Conservation (phyloP, 257 asterid genomes). For the Solanum clarkiae region DNA sequence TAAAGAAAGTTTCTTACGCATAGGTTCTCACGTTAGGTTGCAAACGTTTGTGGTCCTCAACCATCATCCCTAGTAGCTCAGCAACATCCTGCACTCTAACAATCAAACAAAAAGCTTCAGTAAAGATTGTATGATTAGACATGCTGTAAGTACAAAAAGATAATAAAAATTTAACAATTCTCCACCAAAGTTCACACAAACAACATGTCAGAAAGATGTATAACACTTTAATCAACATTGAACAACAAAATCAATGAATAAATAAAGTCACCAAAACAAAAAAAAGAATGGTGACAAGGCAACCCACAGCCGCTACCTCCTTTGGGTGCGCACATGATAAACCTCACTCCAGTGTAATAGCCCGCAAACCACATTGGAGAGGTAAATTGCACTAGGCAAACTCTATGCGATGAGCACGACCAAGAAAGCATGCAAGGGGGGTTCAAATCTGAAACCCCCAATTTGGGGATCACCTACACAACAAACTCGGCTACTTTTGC, state of each 20-base stretch:
- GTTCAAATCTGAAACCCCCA: neutral
- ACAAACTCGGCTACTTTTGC: neutral
- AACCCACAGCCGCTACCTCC: neutral
- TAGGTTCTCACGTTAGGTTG: slow-evolving; percentile 98
- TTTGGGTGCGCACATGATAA: neutral
- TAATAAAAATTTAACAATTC: neutral
- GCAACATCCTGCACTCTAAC: slow-evolving; percentile 98
- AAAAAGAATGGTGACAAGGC: neutral
- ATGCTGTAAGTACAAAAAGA: neutral
- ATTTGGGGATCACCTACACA: neutral
- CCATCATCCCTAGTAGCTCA: slow-evolving; percentile 98
- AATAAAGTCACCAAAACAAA: neutral
- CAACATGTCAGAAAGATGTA: neutral
- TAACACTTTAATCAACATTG: neutral
- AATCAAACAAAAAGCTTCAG: slow-evolving; percentile 10
- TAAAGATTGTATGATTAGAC: neutral
- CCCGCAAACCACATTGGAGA: neutral
- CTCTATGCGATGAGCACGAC: neutral
- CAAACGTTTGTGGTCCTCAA: slow-evolving; percentile 82
- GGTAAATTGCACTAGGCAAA: neutral
- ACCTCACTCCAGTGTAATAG: neutral
- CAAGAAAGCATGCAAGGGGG: neutral
- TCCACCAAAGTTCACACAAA: neutral
- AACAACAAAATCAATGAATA: neutral
- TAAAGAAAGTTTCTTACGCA: slow-evolving; percentile 57